Percentiles rank a stretch among this genome's conserved stretches.
Conservation (phyloP, 106 monocot genomes). For the Dendrobium officinale region DNA sequence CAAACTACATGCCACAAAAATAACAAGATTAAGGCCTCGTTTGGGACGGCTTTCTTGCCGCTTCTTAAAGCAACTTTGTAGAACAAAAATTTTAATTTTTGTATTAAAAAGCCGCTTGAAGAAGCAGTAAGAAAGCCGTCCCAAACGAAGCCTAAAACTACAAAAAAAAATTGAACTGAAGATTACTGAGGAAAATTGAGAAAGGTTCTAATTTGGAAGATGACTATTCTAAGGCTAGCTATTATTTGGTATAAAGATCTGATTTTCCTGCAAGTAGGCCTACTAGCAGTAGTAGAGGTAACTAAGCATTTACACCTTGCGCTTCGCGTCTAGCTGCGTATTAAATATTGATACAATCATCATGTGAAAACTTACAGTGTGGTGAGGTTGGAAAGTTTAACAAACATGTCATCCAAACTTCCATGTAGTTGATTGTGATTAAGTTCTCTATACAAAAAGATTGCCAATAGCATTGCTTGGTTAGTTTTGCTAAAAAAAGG, state of each 20-base stretch:
- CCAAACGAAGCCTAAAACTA: neutral
- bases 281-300: neutral
- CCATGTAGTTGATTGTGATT: slow-evolving; percentile 56
- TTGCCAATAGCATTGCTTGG: neutral
- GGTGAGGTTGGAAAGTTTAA: slow-evolving; percentile 39
- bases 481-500: neutral
- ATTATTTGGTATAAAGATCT: neutral
- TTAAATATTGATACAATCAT: neutral
- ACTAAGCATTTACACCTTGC: neutral
- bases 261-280: neutral
- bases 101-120: too few relatives aligned
- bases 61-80: too few relatives aligned
- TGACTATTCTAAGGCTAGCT: neutral
- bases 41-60: too few relatives aligned
- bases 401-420: slow-evolving; percentile 45
- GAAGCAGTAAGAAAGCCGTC: too few relatives aligned
- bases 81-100: too few relatives aligned
- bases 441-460: slow-evolving; percentile 31
- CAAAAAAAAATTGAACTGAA: neutral
- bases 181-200: neutral
- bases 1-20: neutral
- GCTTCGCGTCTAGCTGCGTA: neutral
- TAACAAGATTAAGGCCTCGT: neutral
- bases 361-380: slow-evolving; percentile 37
- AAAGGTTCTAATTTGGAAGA: neutral